Evolutionary conservation across 345 rosid species (phyloP).

Genomic region (Tarenaya hassleriana): DNA sequence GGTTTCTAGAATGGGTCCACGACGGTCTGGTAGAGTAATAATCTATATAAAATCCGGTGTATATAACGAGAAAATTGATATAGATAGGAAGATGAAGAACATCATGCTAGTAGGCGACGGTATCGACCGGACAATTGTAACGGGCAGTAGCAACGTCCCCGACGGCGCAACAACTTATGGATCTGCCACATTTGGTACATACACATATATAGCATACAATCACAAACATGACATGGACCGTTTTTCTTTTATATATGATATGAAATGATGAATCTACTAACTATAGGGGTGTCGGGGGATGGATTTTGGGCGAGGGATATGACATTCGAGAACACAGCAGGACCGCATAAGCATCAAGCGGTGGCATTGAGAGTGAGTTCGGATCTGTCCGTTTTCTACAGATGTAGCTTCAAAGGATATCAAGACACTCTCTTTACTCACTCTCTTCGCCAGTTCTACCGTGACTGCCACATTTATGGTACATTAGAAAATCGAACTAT

Average conservation of each 20-base stretch:
- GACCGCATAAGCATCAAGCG: slow-evolving; percentile 61
- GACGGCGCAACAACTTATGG: slow-evolving; percentile 48
- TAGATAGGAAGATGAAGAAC: slow-evolving; percentile 35
- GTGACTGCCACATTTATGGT: slow-evolving; percentile 65
- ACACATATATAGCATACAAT: no score
- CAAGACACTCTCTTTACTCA: slow-evolving; percentile 64
- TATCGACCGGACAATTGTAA: slow-evolving; percentile 58
- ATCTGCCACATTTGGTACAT: slow-evolving; percentile 66
- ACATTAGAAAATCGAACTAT: no score
- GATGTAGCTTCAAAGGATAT: slow-evolving; percentile 62
- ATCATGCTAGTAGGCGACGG: slow-evolving; percentile 80
- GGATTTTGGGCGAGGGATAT: slow-evolving; percentile 83
- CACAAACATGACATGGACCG: no score
- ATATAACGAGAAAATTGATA: slow-evolving; percentile 53
- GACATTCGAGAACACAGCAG: slow-evolving; percentile 71
- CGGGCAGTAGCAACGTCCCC: slow-evolving; percentile 38
- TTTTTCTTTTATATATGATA: neutral
- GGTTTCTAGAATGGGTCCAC: slow-evolving; percentile 32
- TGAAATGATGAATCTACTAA: neutral
- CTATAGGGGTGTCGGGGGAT: slow-evolving; percentile 54
- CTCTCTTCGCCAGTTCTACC: slow-evolving; percentile 59
- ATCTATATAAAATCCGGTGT: slow-evolving; percentile 62
- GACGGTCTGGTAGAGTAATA: slow-evolving; percentile 36
- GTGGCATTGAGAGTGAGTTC: slow-evolving; percentile 56
- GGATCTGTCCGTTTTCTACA: slow-evolving; percentile 49